Evolutionary conservation across 2,329 filamentous ascomycete genomes (phyloP).

Genomic region (Rachicladosporium sp.): DNA sequence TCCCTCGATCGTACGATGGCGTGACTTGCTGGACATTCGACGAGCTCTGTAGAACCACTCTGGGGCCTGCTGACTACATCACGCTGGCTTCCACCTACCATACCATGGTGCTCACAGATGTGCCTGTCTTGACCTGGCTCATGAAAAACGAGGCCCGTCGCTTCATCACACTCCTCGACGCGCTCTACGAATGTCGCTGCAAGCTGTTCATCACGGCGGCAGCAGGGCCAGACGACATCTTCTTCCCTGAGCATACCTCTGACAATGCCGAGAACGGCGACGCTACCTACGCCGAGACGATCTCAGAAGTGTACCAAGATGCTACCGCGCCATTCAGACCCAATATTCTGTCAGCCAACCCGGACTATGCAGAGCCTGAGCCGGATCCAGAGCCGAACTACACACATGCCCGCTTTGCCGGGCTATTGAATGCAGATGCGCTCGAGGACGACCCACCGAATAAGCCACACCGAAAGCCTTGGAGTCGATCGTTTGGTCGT

Average conservation of each 20-base stretch:
- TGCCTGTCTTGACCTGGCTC: slow-evolving; percentile 53
- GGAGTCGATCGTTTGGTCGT: slow-evolving; percentile 20
- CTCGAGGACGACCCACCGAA: slow-evolving; percentile 41
- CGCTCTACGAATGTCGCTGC: slow-evolving; percentile 69
- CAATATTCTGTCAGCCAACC: slow-evolving; percentile 56
- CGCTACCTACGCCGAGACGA: slow-evolving; percentile 51
- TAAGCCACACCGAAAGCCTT: slow-evolving; percentile 21
- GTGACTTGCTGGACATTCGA: slow-evolving; percentile 54
- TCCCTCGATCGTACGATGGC: slow-evolving; percentile 47
- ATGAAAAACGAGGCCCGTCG: slow-evolving; percentile 72
- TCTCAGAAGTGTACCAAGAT: slow-evolving; percentile 68
- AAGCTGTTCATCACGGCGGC: slow-evolving; percentile 59
- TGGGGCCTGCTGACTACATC: slow-evolving; percentile 74
- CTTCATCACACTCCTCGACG: slow-evolving; percentile 70
- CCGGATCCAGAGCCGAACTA: slow-evolving; percentile 23
- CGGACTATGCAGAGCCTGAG: slow-evolving; percentile 20
- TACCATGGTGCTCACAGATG: slow-evolving; percentile 59
- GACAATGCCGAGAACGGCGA: slow-evolving; percentile 27
- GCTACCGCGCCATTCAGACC: slow-evolving; percentile 64
- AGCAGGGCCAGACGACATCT: slow-evolving; percentile 58
- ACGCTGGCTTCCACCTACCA: slow-evolving; percentile 69
- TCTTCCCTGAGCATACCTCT: slow-evolving; percentile 52
- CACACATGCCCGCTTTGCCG: slow-evolving; percentile 24
- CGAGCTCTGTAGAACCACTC: slow-evolving; percentile 50
- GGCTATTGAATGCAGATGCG: slow-evolving; percentile 29